Evolutionary conservation across 2,329 filamentous ascomycete species (phyloP).

Genomic region (Calonectria hongkongensis): DNA sequence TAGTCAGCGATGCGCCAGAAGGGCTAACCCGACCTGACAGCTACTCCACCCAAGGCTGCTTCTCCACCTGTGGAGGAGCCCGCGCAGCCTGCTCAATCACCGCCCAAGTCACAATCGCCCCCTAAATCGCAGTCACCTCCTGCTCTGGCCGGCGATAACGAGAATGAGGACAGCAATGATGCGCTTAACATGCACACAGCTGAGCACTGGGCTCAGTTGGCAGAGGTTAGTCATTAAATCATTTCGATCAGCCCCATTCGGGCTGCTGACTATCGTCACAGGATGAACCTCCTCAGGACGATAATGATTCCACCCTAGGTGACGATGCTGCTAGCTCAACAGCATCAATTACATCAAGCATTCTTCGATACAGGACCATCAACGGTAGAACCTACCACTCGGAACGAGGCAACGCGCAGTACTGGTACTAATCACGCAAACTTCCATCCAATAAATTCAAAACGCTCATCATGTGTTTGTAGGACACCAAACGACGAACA

Average conservation of each 20-base stretch:
- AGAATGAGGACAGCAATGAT: not conserved
- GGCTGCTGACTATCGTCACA: not conserved
- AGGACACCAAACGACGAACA: constrained; percentile 50
- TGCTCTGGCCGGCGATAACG: not conserved
- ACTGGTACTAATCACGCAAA: constrained; percentile 44
- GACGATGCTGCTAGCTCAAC: constrained; percentile 47
- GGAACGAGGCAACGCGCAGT: constrained; percentile 47
- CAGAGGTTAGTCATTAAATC: not conserved
- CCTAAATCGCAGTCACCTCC: constrained; percentile 6
- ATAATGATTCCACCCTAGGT: constrained; percentile 45
- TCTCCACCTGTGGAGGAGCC: constrained; percentile 4
- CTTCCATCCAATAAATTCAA: not conserved
- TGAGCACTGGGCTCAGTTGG: constrained; percentile 6
- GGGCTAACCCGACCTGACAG: not conserved
- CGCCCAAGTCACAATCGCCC: not conserved
- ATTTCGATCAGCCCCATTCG: too few relatives aligned
- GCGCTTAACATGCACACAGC: not conserved
- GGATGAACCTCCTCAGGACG: constrained; percentile 23
- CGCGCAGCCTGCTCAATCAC: not conserved
- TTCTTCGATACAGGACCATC: constrained; percentile 49
- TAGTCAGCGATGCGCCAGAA: not conserved
- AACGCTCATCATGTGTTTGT: not conserved
- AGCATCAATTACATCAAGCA: constrained; percentile 49
- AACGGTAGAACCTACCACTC: constrained; percentile 51
- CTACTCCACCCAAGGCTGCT: not conserved